Conservation (phyloP, 2,329 filamentous ascomycete species). For the Pseudogymnoascus sp. region DNA sequence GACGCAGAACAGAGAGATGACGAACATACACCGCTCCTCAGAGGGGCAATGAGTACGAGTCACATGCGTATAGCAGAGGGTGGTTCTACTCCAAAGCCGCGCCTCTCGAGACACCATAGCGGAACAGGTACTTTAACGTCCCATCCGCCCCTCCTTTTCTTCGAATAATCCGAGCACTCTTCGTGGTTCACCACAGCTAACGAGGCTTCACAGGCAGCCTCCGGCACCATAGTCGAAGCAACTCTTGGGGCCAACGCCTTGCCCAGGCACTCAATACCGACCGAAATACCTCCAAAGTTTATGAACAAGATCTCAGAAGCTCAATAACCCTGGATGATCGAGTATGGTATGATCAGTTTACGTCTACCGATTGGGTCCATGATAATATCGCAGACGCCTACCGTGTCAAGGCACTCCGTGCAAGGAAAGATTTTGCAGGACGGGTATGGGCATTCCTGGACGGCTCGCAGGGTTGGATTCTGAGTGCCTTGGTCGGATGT, state of each 20-base stretch:
- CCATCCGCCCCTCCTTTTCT: neutral
- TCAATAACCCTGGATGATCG: slow-evolving; percentile 72
- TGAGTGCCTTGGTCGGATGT: slow-evolving; percentile 83
- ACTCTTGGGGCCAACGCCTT: slow-evolving; percentile 54
- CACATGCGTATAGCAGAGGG: slow-evolving; percentile 21
- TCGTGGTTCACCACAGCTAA: slow-evolving; percentile 1
- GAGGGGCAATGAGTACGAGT: slow-evolving; percentile 22
- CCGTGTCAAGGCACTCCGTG: slow-evolving; percentile 74
- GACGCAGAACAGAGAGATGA: slow-evolving; percentile 13
- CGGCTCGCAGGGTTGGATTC: slow-evolving; percentile 85
- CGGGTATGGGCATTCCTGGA: slow-evolving; percentile 71
- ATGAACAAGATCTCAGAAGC: slow-evolving; percentile 54
- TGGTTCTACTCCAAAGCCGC: slow-evolving; percentile 15
- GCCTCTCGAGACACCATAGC: slow-evolving; percentile 23
- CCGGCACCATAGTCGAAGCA: slow-evolving; percentile 43
- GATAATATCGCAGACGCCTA: slow-evolving; percentile 93
- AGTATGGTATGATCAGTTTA: slow-evolving; percentile 98
- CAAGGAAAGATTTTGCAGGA: slow-evolving; percentile 78
- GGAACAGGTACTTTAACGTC: slow-evolving; percentile 16
- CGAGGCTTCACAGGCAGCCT: slow-evolving; percentile 23
- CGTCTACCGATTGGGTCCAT: slow-evolving; percentile 95
- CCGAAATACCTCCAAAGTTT: slow-evolving; percentile 36
- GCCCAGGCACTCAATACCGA: slow-evolving; percentile 52
- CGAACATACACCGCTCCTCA: slow-evolving; percentile 25
- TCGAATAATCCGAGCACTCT: neutral